Conservation (phyloP, 1,284 basidiomycete species). For the Ceraceosorus guamensis region DNA sequence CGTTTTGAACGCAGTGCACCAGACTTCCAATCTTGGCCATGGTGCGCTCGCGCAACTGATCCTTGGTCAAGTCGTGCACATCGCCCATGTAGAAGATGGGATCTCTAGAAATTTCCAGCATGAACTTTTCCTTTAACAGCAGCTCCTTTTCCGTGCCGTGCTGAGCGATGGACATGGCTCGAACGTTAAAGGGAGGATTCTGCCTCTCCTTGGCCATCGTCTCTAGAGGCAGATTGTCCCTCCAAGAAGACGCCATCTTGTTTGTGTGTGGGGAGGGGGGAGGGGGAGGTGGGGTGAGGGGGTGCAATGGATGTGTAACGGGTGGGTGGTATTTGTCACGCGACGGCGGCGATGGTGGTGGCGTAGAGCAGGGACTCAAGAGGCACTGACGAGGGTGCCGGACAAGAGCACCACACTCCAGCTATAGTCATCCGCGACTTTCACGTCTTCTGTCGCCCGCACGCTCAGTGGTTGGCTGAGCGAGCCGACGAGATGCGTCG, state of each 20-base stretch:
- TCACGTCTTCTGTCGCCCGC: too few species aligned
- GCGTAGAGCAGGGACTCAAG: too few species aligned
- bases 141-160: slow-evolving; percentile 48
- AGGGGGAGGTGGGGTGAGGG: too few species aligned
- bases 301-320: too few species aligned
- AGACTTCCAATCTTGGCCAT: slow-evolving; percentile 29
- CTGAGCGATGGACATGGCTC: slow-evolving; percentile 49
- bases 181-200: slow-evolving; percentile 54
- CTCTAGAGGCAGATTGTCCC: slow-evolving; percentile 33
- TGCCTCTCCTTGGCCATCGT: slow-evolving; percentile 51
- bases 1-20: slow-evolving; percentile 41
- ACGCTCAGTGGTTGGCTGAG: too few species aligned
- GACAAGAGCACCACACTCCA: too few species aligned
- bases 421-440: too few species aligned
- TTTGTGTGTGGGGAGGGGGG: too few species aligned
- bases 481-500: too few species aligned
- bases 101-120: slow-evolving; percentile 54
- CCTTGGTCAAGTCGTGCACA: slow-evolving; percentile 56
- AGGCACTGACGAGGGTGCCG: too few species aligned
- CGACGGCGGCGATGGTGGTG: too few species aligned
- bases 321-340: too few species aligned
- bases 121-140: slow-evolving; percentile 47
- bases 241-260: slow-evolving; percentile 7
- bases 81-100: slow-evolving; percentile 55
- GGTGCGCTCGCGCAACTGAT: slow-evolving; percentile 51